Evolutionary conservation across 768 basidiomycete genomes (phyloP), one percentile per base, ranked within the genome.

Genomic region (Suillus ampliporus): DNA sequence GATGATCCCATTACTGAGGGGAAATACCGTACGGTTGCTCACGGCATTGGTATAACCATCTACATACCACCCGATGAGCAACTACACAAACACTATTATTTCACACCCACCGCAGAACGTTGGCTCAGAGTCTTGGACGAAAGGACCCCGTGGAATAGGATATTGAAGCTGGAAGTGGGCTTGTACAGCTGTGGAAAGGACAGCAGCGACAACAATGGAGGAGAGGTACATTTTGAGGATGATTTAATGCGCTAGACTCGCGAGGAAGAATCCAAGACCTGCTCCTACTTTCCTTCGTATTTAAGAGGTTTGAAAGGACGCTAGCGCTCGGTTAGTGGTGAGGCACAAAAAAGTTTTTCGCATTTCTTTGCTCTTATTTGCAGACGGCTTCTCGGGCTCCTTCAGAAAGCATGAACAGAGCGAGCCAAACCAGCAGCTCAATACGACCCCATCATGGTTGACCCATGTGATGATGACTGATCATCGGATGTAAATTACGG

Each of bases 131-230:
- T 82, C 77, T 60, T 88, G 83, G 59, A 81, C 81, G 72, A 95
- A 95, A 0, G 67, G 71, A 2, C 94, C 94, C 52, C 94, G 82
- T 13, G 91, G 88, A 1, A 79, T 66, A 19, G 94, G 94, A 73
- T 85, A 94, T 68, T 89, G 84, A 47, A 95, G 80, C 67, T 90
- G 88, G 77, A 95, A 95, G 75, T 96, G 94, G 9, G 91, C 92
- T 53, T 77, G 79, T 35, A 79, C 87, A 46, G 77, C 72, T 38
- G 82, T 69, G 15, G 78, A 75, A 26, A 84, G 72, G 40, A 73
- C 68, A 41, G 75, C 69, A 31, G 85, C 61, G 61, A 84, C 38
- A 61, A 76, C 44, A 51, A 80, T 52, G 61, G 76, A 63, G 34
- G 77, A 26, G 67, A 78, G 65, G 62, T 62, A 72, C 81, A 83